Evolutionary conservation across 768 basidiomycete genomes (phyloP).

Genomic region (Mycena floridula): DNA sequence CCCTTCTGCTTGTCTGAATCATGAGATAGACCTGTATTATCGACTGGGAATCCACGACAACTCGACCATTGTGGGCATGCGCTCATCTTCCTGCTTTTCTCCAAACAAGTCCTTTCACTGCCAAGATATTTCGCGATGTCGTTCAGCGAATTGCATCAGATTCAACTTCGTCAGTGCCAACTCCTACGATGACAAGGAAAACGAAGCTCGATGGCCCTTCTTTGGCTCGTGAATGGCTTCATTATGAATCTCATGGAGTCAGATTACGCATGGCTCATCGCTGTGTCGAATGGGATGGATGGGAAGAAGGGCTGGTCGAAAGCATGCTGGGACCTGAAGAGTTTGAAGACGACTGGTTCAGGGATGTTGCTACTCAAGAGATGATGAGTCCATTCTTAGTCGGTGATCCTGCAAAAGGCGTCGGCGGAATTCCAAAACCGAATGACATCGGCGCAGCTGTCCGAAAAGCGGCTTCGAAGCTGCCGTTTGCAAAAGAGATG

Average conservation of each 20-base stretch:
- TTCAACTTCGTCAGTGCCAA: slow-evolving; percentile 15
- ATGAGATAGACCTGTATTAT: slow-evolving; percentile 70
- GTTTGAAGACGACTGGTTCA: slow-evolving; percentile 67
- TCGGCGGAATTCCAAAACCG: neutral
- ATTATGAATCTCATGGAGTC: slow-evolving; percentile 60
- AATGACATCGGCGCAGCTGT: neutral
- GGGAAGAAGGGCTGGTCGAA: slow-evolving; percentile 80
- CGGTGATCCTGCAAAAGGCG: neutral
- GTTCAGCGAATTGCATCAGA: slow-evolving; percentile 40
- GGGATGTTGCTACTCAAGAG: slow-evolving; percentile 23
- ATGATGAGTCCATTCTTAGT: slow-evolving; percentile 3
- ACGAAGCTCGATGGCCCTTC: slow-evolving; percentile 27
- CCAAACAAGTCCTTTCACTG: slow-evolving; percentile 70
- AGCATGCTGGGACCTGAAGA: slow-evolving; percentile 72
- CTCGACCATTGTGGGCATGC: slow-evolving; percentile 78
- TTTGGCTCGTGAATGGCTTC: slow-evolving; percentile 66
- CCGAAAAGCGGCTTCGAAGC: slow-evolving; percentile 33
- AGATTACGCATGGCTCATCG: slow-evolving; percentile 73
- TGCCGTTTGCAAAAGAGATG: slow-evolving; percentile 53
- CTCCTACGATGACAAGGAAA: slow-evolving; percentile 7
- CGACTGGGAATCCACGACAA: slow-evolving; percentile 90
- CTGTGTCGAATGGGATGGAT: slow-evolving; percentile 84
- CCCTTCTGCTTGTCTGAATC: slow-evolving; percentile 8
- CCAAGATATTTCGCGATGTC: slow-evolving; percentile 62
- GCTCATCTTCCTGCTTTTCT: slow-evolving; percentile 80